Evolutionary conservation across 148 eudicot species (phyloP).

Genomic region (Chenopodium album): DNA sequence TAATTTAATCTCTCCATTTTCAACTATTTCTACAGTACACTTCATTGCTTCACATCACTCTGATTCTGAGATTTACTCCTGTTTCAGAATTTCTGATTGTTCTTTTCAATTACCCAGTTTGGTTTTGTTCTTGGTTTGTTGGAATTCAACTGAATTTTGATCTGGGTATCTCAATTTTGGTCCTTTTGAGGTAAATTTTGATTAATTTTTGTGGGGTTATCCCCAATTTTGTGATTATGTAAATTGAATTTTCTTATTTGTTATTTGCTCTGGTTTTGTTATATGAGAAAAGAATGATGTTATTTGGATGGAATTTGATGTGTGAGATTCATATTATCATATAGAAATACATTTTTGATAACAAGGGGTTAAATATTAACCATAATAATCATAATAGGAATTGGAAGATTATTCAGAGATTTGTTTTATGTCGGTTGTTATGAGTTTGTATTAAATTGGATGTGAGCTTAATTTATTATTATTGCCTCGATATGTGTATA

Average conservation of each 20-base stretch:
- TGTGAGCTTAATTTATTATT: background rate
- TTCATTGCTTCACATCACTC: background rate
- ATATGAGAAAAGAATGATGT: too few species aligned
- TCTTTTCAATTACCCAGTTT: background rate
- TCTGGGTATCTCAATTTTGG: constrained; percentile 3
- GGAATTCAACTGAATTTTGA: background rate
- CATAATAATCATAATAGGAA: too few species aligned
- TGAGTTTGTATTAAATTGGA: too few species aligned
- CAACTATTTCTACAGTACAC: background rate
- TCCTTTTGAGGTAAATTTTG: background rate
- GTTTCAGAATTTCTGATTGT: background rate
- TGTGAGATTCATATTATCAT: too few species aligned
- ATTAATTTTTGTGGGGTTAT: too few species aligned
- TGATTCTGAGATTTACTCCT: background rate
- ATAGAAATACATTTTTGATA: too few species aligned
- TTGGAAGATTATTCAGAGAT: too few species aligned
- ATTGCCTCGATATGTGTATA: background rate
- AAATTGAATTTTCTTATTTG: background rate
- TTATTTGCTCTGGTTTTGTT: too few species aligned
- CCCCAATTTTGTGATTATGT: background rate
- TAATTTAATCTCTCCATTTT: background rate
- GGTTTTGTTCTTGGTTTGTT: constrained; percentile 4
- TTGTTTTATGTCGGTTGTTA: too few species aligned
- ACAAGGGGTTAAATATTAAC: too few species aligned
- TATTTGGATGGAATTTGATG: background rate